Conservation (phyloP, 1,139 yeast genomes). For the Debaryomyces udenii region DNA sequence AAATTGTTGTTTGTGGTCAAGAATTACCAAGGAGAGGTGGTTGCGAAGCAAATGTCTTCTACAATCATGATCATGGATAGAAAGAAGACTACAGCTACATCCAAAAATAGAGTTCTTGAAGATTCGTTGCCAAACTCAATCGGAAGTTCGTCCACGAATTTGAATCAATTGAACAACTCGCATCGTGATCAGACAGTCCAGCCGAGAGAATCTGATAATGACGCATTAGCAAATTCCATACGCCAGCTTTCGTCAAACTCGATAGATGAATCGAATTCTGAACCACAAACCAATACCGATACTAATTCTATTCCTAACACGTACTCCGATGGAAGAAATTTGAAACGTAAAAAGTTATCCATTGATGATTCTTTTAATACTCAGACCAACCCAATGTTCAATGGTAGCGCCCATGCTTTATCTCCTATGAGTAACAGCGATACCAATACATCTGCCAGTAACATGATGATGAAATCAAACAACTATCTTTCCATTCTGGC, state of each 20-base stretch:
- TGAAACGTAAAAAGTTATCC: conserved; percentile 47
- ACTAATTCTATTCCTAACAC: conserved; percentile 15
- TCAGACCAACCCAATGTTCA: conserved; percentile 47
- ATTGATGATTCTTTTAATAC: conserved; percentile 46
- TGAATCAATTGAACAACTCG: conserved; percentile 14
- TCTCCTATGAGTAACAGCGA: conserved; percentile 52
- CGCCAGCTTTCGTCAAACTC: conserved; percentile 58
- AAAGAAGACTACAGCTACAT: conserved; percentile 57
- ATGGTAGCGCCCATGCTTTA: conserved; percentile 44
- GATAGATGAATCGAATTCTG: conserved; percentile 68
- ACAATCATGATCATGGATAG: conserved; percentile 92
- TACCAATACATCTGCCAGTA: conserved; percentile 42
- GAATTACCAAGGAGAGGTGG: conserved; percentile 58
- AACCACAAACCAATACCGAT: conserved; percentile 51
- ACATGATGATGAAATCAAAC: conserved; percentile 14
- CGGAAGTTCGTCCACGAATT: conserved; percentile 27
- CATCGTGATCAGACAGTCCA: conserved; percentile 12
- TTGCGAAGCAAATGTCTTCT: conserved; percentile 73
- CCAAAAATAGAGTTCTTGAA: conserved; percentile 11
- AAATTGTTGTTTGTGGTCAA: conserved; percentile 69
- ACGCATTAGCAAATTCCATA: conserved; percentile 8
- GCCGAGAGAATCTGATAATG: conserved; percentile 15
- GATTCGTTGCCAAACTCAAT: conserved; percentile 24
- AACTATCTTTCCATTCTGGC: neutral
- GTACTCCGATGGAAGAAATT: conserved; percentile 30